phyloP scores from a whole-genome alignment of 352 stramenopile species.

The Globisporangium rhizosaccharum region DNA sequence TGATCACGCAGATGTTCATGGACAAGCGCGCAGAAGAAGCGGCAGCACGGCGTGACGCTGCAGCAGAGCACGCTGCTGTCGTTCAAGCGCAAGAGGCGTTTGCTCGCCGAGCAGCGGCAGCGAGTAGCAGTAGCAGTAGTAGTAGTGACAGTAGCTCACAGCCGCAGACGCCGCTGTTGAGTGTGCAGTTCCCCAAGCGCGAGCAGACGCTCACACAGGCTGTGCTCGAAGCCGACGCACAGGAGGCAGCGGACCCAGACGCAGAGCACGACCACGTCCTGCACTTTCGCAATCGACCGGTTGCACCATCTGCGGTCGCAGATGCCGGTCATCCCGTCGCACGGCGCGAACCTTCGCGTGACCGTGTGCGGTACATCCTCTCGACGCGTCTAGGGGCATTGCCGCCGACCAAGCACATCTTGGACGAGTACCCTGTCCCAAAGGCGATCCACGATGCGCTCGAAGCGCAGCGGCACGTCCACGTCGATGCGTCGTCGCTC shows the following conservation, averaged over 20 bases:
- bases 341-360: conserved; percentile 27
- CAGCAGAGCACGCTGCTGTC: neutral
- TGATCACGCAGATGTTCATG: conserved; percentile 14
- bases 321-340: conserved; percentile 27
- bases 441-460: conserved; percentile 63
- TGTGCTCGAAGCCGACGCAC: conserved; percentile 25
- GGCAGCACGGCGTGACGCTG: neutral
- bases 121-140: neutral
- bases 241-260: neutral
- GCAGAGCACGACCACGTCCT: conserved; percentile 31
- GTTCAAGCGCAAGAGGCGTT: conserved; percentile 5
- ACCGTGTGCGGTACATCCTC: conserved; percentile 70
- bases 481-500: conserved; percentile 55
- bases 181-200: conserved; percentile 22
- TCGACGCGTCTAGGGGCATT: conserved; percentile 44
- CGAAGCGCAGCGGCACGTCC: conserved; percentile 56
- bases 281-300: conserved; percentile 50
- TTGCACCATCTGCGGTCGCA: conserved; percentile 26
- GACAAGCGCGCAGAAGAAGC: conserved; percentile 20
- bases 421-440: conserved; percentile 70
- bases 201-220: conserved; percentile 24
- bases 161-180: conserved; percentile 7
- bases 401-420: conserved; percentile 52
- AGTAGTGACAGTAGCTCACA: neutral
- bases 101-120: neutral